Evolutionary conservation across 495 filamentous ascomycete genomes (phyloP).

Genomic region (Aspergillus ostianus): DNA sequence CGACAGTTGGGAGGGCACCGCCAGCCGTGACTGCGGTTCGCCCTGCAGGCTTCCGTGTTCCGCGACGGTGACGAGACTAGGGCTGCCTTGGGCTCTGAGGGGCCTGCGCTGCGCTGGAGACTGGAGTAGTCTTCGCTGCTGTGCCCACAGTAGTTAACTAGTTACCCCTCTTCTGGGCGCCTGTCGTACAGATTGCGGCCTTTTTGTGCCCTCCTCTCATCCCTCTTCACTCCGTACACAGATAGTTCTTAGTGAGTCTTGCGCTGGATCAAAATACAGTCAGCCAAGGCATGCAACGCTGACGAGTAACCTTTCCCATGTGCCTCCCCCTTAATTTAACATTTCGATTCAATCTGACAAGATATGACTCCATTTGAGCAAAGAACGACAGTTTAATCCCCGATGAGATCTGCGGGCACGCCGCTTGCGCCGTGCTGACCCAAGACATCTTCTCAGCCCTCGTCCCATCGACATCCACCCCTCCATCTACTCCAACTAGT

Average conservation of each 20-base stretch:
- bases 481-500: not conserved
- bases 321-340: not conserved
- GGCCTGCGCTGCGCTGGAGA: too few species aligned
- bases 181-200: not conserved
- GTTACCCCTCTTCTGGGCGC: not conserved
- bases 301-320: not conserved
- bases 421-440: not conserved
- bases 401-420: too few species aligned
- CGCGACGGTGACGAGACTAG: not conserved
- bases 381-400: too few species aligned
- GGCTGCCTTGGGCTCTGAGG: too few species aligned
- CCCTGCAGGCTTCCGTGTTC: slow-evolving; percentile 13
- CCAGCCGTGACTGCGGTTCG: not conserved
- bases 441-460: not conserved
- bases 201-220: not conserved
- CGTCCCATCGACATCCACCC: not conserved
- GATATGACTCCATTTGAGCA: too few species aligned
- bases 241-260: too few species aligned
- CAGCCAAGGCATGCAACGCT: not conserved
- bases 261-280: not conserved
- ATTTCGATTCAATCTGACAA: too few species aligned
- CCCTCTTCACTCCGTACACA: too few species aligned
- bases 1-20: not conserved
- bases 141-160: too few species aligned
- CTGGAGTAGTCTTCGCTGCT: too few species aligned